Percentiles rank a stretch among this genome's conserved stretches.
phyloP scores from a whole-genome alignment of 768 basidiomycete species.

The Sporobolomyces roseus region DNA sequence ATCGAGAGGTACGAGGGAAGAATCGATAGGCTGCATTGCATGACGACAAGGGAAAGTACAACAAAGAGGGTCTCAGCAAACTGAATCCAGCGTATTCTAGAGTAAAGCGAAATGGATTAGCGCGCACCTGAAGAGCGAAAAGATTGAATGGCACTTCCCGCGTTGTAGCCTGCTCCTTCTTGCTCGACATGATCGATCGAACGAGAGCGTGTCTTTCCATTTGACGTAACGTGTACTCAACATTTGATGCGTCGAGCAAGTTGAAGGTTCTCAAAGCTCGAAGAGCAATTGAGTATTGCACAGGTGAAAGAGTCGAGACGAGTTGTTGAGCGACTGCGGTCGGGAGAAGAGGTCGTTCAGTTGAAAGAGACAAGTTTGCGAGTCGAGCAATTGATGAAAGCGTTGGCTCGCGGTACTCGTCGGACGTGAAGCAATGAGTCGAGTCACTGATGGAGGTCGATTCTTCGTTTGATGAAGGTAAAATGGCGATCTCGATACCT shows the following conservation, averaged over 20 bases:
- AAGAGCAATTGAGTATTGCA: conserved; percentile 18
- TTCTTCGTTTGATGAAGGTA: not conserved
- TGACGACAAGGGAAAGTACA: conserved; percentile 38
- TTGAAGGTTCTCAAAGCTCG: conserved; percentile 27
- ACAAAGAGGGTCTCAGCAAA: too few species aligned
- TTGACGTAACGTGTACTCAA: conserved; percentile 15
- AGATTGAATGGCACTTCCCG: conserved; percentile 51
- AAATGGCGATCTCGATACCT: conserved; percentile 74
- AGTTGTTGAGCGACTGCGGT: conserved; percentile 15
- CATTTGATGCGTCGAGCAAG: not conserved
- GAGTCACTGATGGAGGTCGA: not conserved
- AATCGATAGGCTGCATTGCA: conserved; percentile 49
- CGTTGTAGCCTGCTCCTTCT: conserved; percentile 43
- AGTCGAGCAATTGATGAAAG: conserved; percentile 9
- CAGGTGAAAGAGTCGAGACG: conserved; percentile 15
- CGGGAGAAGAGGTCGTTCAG: not conserved
- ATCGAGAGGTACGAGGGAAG: conserved; percentile 26
- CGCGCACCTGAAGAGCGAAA: conserved; percentile 54
- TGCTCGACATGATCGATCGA: conserved; percentile 15
- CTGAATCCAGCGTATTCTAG: too few species aligned
- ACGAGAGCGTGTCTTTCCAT: conserved; percentile 46
- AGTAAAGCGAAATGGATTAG: conserved; percentile 27
- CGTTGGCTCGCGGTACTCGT: conserved; percentile 28
- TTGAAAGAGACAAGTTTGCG: not conserved
- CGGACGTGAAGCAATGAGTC: not conserved